Percentiles rank a stretch among this genome's conserved stretches.
Evolutionary conservation across 805 yeast species (phyloP).

Genomic region (Saitoella complicata): DNA sequence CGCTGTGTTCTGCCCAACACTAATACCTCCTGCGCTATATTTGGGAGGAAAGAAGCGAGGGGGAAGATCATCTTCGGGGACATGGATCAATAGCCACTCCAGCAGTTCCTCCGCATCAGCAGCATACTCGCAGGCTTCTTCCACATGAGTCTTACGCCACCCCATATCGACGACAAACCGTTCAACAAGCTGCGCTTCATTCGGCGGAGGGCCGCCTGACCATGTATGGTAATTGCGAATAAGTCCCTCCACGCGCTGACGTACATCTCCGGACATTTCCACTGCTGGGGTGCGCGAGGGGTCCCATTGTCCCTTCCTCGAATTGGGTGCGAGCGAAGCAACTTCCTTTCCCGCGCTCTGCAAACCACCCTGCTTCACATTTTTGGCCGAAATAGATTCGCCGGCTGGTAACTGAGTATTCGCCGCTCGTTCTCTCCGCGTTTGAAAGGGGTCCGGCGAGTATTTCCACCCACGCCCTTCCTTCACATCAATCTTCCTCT

Average conservation of each 20-base stretch:
- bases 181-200: background rate
- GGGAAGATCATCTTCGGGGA: slow-evolving; percentile 92
- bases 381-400: slow-evolving; percentile 2
- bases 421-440: slow-evolving; percentile 41
- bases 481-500: slow-evolving; percentile 34
- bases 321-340: too few species aligned
- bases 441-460: slow-evolving; percentile 61
- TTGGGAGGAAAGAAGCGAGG: slow-evolving; percentile 19
- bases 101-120: slow-evolving; percentile 34
- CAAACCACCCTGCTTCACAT: background rate
- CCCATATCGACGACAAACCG: slow-evolving; percentile 33
- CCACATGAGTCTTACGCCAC: slow-evolving; percentile 51
- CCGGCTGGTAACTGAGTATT: slow-evolving; percentile 21
- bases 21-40: slow-evolving; percentile 27
- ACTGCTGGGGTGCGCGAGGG: slow-evolving; percentile 38
- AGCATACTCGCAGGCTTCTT: slow-evolving; percentile 50
- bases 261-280: slow-evolving; percentile 46
- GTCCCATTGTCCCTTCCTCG: too few species aligned
- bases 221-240: slow-evolving; percentile 23
- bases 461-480: slow-evolving; percentile 37
- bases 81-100: slow-evolving; percentile 70
- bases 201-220: background rate
- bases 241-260: slow-evolving; percentile 46
- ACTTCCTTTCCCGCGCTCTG: slow-evolving; percentile 45
- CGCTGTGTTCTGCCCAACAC: slow-evolving; percentile 30